Conservation (phyloP, 768 basidiomycete genomes). For the Lentinula guzmanii region DNA sequence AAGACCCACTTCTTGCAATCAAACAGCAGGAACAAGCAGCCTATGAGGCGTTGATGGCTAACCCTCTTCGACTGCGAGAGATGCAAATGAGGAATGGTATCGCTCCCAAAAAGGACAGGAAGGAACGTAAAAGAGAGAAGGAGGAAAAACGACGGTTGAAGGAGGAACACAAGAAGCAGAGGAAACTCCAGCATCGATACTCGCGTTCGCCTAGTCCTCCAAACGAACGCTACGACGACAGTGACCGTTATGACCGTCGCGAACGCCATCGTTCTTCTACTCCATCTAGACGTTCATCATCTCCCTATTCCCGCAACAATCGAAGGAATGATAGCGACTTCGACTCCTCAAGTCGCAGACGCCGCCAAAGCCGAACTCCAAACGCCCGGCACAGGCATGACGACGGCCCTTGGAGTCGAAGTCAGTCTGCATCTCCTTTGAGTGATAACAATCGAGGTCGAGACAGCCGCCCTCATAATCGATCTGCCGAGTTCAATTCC, state of each 20-base stretch:
- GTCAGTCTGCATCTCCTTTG: not conserved
- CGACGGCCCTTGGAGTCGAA: not conserved
- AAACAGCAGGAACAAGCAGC: conserved; percentile 97
- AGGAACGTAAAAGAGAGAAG: conserved; percentile 50
- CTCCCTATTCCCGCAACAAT: not conserved
- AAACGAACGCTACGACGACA: conserved; percentile 19
- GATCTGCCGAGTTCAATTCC: not conserved
- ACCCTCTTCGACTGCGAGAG: conserved; percentile 78
- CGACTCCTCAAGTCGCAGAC: conserved; percentile 13
- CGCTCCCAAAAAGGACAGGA: conserved; percentile 71
- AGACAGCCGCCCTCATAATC: not conserved
- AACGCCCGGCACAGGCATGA: not conserved
- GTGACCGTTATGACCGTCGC: not conserved
- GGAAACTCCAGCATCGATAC: conserved; percentile 20
- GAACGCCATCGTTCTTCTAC: not conserved
- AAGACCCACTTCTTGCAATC: conserved; percentile 95
- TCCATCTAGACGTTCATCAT: conserved; percentile 9
- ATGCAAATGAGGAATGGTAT: conserved; percentile 80
- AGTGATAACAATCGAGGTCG: not conserved
- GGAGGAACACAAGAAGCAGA: conserved; percentile 14
- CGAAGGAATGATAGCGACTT: conserved; percentile 15
- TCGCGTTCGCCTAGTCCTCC: conserved; percentile 41
- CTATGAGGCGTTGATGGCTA: conserved; percentile 78
- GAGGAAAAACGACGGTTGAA: conserved; percentile 41
- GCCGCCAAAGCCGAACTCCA: conserved; percentile 19